A percentile compares a stretch with the other conserved stretches of the same genome.
Conservation (phyloP, 2,329 filamentous ascomycete genomes). For the Rhinocladiella similis region DNA sequence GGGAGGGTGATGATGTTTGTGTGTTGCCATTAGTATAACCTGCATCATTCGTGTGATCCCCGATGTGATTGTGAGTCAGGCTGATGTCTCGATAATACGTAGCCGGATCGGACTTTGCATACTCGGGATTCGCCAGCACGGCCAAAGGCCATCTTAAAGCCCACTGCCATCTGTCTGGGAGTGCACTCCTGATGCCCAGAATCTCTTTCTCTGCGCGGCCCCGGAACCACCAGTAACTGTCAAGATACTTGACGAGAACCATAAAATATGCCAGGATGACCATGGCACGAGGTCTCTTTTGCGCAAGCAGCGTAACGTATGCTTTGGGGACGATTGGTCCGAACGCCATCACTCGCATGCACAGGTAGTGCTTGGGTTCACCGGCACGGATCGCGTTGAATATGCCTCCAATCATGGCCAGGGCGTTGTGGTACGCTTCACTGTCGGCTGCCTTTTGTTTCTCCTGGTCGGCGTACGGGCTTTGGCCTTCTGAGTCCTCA, state of each 20-base stretch:
- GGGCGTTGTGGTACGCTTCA: conserved; percentile 12
- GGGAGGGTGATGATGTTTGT: too few species aligned
- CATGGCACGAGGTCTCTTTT: conserved; percentile 33
- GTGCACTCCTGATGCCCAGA: conserved; percentile 29
- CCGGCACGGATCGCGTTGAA: conserved; percentile 28
- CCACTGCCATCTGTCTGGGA: conserved; percentile 34
- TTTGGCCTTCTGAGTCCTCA: conserved; percentile 21
- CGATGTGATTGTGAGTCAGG: too few species aligned
- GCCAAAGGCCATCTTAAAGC: conserved; percentile 34
- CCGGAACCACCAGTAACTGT: conserved; percentile 33
- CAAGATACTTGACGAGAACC: conserved; percentile 32
- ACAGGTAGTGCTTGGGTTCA: conserved; percentile 30
- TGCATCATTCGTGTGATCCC: too few species aligned
- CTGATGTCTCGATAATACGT: not conserved
- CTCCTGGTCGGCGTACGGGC: conserved; percentile 27
- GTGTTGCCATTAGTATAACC: too few species aligned
- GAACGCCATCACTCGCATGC: conserved; percentile 34
- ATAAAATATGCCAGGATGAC: conserved; percentile 37
- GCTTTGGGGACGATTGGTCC: conserved; percentile 32
- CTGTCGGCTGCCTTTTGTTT: not conserved
- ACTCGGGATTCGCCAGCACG: conserved; percentile 5
- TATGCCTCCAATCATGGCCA: conserved; percentile 32
- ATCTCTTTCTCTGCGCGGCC: conserved; percentile 31
- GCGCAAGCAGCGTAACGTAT: conserved; percentile 33
- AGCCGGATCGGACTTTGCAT: not conserved